Evolutionary conservation across 768 basidiomycete species (phyloP).

Genomic region (Termitomyces sp.): DNA sequence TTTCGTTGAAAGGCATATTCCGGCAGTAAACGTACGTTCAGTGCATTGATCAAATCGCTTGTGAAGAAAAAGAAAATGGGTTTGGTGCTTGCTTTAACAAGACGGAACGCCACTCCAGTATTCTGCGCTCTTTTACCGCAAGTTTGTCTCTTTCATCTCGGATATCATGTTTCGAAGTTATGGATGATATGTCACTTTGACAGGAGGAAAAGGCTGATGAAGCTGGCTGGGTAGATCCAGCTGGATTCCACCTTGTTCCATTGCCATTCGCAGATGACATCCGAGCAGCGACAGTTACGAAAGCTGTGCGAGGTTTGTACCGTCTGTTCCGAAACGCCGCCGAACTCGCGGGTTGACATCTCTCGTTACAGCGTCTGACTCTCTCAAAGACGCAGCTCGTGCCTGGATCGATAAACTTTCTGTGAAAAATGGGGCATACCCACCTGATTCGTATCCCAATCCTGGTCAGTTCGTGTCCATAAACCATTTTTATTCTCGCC

Average conservation of each 20-base stretch:
- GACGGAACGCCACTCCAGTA: slow-evolving; percentile 66
- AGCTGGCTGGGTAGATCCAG: slow-evolving; percentile 73
- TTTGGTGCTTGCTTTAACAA: slow-evolving; percentile 61
- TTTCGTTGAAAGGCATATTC: slow-evolving; percentile 51
- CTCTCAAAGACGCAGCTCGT: slow-evolving; percentile 59
- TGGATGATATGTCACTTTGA: not conserved
- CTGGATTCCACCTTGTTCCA: slow-evolving; percentile 89
- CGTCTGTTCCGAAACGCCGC: not conserved
- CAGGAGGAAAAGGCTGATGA: slow-evolving; percentile 70
- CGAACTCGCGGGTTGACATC: slow-evolving; percentile 1
- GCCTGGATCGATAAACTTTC: slow-evolving; percentile 76
- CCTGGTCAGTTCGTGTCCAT: slow-evolving; percentile 54
- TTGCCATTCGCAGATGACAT: slow-evolving; percentile 97
- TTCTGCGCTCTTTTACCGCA: slow-evolving; percentile 89
- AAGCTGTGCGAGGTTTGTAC: slow-evolving; percentile 53
- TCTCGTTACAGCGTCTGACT: slow-evolving; percentile 51
- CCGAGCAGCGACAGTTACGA: slow-evolving; percentile 66
- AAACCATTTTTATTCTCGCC: slow-evolving; percentile 1
- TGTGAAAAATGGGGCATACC: slow-evolving; percentile 74
- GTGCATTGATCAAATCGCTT: slow-evolving; percentile 80
- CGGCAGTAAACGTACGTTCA: slow-evolving; percentile 91
- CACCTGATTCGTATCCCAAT: slow-evolving; percentile 87
- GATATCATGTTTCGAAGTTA: not conserved
- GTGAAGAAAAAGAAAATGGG: slow-evolving; percentile 77
- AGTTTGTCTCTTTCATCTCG: slow-evolving; percentile 29